Base-by-base conservation (phyloP, 352 stramenopile genomes). In the Stramenopiles sp. region DNA sequence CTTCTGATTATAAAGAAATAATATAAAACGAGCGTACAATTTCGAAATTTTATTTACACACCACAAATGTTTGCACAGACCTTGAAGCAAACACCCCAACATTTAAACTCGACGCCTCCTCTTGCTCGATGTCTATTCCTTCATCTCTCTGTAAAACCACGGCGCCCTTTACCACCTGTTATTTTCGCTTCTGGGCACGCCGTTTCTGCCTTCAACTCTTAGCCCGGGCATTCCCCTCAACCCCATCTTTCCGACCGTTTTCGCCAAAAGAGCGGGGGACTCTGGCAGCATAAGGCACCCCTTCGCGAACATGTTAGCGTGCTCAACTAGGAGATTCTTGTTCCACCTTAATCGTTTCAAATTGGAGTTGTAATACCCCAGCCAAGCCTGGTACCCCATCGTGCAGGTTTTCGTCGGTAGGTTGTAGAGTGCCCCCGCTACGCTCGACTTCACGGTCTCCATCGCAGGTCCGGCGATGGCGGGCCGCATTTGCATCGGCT, bases 331-430 rank as follows among this genome's bases (percentile, higher is more conserved):
- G 4, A 81, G 75, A 32, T 75, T 76, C 25, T 82, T 77, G 75
- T 49, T 53, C 34, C n/a, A 36, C 71, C 75, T 83, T 69, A 88
- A 49, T 4, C 78, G 80, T 80, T 87, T 89, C 31, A 84, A 25
- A 75, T 89, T 74, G 34, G 84, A 85, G 79, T 89, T 89, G 89
- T 97, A 97, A 80, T 94, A 97, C 6, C 92, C 92, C 34, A 98
- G 84, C 85, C 86, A 97, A 36, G 92, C 91, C 80, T 93, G 84
- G 80, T 97, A 98, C 73, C 91, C 92, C 77, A 89, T 63, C 25
- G 43, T 25, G 25, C 12, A 12, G 12, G 43, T 63, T 63, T 63
- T 63, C 12, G 43, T 18, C 25, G 43, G 43, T 25, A 63, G 25
- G 25, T 25, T 12, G 12, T 63, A 12, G 25, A 63, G 43, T 63